A percentile compares a stretch with the other conserved stretches of the same genome.
Conservation (phyloP, 2,329 filamentous ascomycete species). For the Aspergillus niger region DNA sequence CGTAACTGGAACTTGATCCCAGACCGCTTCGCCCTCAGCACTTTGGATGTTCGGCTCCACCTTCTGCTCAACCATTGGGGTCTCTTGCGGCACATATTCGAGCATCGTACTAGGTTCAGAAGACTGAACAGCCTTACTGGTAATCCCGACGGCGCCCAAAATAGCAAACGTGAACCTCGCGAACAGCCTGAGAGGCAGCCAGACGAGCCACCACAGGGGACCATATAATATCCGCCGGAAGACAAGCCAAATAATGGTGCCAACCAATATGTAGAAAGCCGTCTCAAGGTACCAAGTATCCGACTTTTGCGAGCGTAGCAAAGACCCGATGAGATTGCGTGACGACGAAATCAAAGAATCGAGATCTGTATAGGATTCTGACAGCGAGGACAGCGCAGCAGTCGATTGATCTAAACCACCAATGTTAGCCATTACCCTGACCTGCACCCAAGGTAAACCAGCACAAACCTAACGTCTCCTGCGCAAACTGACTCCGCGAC, state of each 20-base stretch:
- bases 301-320: conserved; percentile 86
- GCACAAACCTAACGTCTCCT: conserved; percentile 69
- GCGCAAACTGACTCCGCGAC: conserved; percentile 81
- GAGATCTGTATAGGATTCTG: conserved; percentile 77
- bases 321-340: conserved; percentile 71
- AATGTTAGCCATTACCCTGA: background rate
- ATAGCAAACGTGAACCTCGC: conserved; percentile 62
- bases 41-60: conserved; percentile 23
- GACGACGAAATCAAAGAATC: conserved; percentile 76
- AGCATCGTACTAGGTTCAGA: conserved; percentile 26
- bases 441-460: background rate
- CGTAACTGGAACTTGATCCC: conserved; percentile 24
- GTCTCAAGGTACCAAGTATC: conserved; percentile 98
- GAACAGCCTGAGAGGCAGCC: conserved; percentile 72
- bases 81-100: conserved; percentile 21
- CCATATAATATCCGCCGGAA: conserved; percentile 86
- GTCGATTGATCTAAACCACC: conserved; percentile 66
- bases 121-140: conserved; percentile 30
- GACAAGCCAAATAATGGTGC: conserved; percentile 79
- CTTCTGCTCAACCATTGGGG: conserved; percentile 21
- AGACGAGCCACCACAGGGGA: conserved; percentile 85
- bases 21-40: conserved; percentile 19
- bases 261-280: conserved; percentile 77
- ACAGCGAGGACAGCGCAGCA: conserved; percentile 75
- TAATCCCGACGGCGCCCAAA: conserved; percentile 54